Evolutionary conservation across 345 rosid genomes (phyloP), one percentile per base, ranked within the genome.

Genomic region (Melaleuca quinquenervia): DNA sequence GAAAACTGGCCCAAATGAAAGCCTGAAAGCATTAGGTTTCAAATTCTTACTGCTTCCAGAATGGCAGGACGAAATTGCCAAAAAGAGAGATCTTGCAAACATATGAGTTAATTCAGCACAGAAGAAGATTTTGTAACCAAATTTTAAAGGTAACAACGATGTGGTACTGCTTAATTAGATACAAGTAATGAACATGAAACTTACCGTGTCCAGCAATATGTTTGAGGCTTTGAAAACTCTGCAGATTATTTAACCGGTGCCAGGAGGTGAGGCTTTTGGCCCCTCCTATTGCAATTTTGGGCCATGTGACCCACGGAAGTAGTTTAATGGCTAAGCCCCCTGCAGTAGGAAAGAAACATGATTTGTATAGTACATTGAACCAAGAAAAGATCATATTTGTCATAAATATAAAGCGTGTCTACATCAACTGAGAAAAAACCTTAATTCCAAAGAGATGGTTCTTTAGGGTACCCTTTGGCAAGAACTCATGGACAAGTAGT

Each of bases 371-470:
- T 8, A 82, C 24, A 1, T 80, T 20, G 29, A 76, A 41, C 15
- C 27, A 53, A 27, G 55, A 58, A 82, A 41, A 56, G n/a, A 26
- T 44, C 56, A 54, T 45, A 49, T 85, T 9, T 52, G 22, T 55
- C 41, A 62, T 15, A 62, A 62, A 62, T 62, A 29, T 62, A 29
- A 29, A 21, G 44, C 22, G 29, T 62, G 44, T 62, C 3, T 5
- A 3, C 15, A 16, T 29, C 22, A 1, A 10, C 76, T 6, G 15
- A 64, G 45, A 64, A 64, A 64, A 27, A 49, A 58, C 27, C 85
- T 87, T 87, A 87, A 89, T 87, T 62, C 87, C 50, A 20, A 85
- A 89, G 32, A 89, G 84, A 51, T 62, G 86, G 45, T 89, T 82
- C 41, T 87, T 45, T 55, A 87, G 78, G 75, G 4, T 85, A 45